Evolutionary conservation across 202 grass and related monocot species (phyloP).

Genomic region (Dendrocalamus latiflorus): DNA sequence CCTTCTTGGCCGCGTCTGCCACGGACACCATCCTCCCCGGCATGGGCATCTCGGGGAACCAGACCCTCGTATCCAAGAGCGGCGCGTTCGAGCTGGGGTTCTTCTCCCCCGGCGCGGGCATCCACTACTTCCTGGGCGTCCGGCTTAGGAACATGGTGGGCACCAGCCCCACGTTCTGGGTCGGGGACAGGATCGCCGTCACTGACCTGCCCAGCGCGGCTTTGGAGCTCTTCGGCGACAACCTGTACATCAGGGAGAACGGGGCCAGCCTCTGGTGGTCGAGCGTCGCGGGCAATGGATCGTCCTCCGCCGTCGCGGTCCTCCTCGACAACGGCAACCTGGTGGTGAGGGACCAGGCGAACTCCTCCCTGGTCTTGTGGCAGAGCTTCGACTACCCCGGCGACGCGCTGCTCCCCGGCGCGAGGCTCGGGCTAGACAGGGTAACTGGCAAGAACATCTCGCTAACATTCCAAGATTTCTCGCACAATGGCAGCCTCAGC

Average conservation of each 20-base stretch:
- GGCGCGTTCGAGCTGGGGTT: conserved; percentile 6
- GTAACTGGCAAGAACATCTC: conserved; percentile 19
- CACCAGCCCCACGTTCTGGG: neutral
- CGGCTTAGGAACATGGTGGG: conserved; percentile 30
- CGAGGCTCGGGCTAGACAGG: conserved; percentile 35
- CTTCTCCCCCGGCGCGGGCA: conserved; percentile 14
- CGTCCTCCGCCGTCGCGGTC: conserved; percentile 14
- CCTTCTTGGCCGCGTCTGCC: neutral
- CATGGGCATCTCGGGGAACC: conserved; percentile 19
- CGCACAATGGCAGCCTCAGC: conserved; percentile 29
- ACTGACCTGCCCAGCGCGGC: conserved; percentile 18
- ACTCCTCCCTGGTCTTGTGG: conserved; percentile 22
- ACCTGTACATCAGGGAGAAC: conserved; percentile 12
- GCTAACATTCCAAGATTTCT: neutral
- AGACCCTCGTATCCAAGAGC: conserved; percentile 16
- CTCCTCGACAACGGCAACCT: conserved; percentile 37
- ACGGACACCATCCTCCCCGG: conserved; percentile 39
- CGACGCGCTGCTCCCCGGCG: conserved; percentile 21
- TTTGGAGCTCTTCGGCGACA: conserved; percentile 26
- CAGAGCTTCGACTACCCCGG: conserved; percentile 43
- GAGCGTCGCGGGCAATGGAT: neutral
- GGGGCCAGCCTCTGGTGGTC: conserved; percentile 25
- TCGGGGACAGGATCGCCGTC: neutral
- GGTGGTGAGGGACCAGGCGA: conserved; percentile 17
- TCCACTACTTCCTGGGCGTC: conserved; percentile 35